Percentiles rank a stretch among this genome's conserved stretches.
These are phyloP conservation scores for Colletotrichum tamarilloi DNA, from an alignment of 2,329 filamentous ascomycete genomes.

Conservation along the genomic window DNA sequence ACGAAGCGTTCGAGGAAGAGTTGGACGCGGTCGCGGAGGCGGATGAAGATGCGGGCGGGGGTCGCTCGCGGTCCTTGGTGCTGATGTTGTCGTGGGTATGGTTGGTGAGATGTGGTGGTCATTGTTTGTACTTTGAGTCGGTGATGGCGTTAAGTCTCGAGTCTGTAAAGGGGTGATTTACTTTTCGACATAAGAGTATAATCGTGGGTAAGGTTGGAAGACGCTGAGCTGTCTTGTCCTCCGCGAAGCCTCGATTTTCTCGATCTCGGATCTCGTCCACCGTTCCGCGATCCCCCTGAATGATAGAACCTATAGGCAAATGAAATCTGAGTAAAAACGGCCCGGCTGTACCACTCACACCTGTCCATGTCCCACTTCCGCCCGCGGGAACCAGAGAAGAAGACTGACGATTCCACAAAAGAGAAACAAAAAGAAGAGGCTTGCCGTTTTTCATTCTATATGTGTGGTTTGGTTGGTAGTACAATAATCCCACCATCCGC, in stretches of 20 bases:
- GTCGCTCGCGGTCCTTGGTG: conserved; percentile 5
- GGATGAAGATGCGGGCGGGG: conserved; percentile 9
- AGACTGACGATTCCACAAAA: not conserved
- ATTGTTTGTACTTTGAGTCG: not conserved
- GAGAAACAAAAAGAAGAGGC: conserved; percentile 13
- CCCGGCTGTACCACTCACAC: conserved; percentile 3
- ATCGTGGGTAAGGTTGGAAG: too few species aligned
- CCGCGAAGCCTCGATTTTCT: not conserved
- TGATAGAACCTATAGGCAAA: not conserved
- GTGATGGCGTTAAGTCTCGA: not conserved
- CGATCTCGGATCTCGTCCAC: not conserved
- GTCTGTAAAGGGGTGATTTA: not conserved
- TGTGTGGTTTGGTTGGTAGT: conserved; percentile 32
- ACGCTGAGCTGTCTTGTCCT: not conserved
- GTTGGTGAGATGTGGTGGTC: not conserved
- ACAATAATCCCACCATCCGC: conserved; percentile 13
- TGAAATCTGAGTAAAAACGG: not conserved
- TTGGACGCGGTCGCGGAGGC: conserved; percentile 30
- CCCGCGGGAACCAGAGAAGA: not conserved
- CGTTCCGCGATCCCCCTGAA: conserved; percentile 20
- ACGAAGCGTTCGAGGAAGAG: conserved; percentile 22
- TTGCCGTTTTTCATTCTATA: conserved; percentile 31
- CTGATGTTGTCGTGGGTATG: too few species aligned
- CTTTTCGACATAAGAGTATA: not conserved
- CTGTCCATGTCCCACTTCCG: not conserved